A percentile compares a stretch with the other conserved stretches of the same genome.
These are phyloP conservation scores for Castanea sativa DNA, from an alignment of 306 rosid species.

Conservation along the genomic window DNA sequence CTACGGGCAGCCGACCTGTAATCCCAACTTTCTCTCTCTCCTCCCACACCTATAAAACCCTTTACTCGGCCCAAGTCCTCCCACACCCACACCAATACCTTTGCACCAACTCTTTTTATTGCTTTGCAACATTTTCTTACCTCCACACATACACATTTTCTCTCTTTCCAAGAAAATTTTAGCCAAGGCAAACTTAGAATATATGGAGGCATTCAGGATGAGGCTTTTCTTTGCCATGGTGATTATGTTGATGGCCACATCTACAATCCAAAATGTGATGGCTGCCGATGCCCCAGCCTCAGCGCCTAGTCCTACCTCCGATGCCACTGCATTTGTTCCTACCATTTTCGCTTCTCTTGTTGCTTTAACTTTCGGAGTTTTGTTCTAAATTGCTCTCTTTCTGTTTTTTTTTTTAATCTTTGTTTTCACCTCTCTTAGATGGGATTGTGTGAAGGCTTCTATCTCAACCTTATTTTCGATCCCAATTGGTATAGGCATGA, in stretches of 20 bases:
- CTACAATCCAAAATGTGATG: constrained; percentile 18
- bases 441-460: neutral
- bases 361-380: constrained; percentile 40
- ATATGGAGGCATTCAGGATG: constrained; percentile 39
- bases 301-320: constrained; percentile 52
- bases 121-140: neutral
- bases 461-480: too few species aligned
- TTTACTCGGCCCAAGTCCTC: neutral
- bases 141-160: neutral
- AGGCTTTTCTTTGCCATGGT: constrained; percentile 28
- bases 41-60: constrained; percentile 23
- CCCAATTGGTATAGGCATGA: too few species aligned
- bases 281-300: constrained; percentile 53
- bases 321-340: constrained; percentile 40
- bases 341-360: constrained; percentile 37
- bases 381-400: constrained; percentile 13
- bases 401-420: neutral
- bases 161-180: neutral
- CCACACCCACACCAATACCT: neutral
- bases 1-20: constrained; percentile 32
- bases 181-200: neutral
- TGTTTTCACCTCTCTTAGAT: neutral
- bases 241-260: constrained; percentile 29
- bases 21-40: neutral
- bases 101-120: neutral